These are phyloP conservation scores for Arachnomyces sp. DNA, from an alignment of 2,329 filamentous ascomycete genomes.

Conservation along the genomic window DNA sequence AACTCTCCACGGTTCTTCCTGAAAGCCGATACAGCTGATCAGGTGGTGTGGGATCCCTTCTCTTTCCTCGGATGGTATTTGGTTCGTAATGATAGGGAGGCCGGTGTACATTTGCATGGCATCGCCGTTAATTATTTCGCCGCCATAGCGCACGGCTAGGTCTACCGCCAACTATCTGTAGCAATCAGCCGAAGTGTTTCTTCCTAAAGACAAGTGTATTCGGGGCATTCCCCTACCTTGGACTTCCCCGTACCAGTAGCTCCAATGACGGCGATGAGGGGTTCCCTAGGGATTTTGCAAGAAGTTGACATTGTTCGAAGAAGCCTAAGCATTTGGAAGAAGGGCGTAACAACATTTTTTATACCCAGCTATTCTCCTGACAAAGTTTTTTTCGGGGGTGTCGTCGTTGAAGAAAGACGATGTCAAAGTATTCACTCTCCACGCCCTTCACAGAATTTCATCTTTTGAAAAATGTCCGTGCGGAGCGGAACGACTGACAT, in stretches of 20 bases:
- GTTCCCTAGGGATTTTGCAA: constrained; percentile 31
- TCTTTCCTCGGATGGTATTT: constrained; percentile 67
- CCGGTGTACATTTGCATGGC: constrained; percentile 96
- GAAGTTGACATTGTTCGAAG: constrained; percentile 16
- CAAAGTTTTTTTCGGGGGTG: neutral
- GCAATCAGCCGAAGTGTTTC: neutral
- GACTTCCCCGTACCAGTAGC: constrained; percentile 92
- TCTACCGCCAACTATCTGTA: constrained; percentile 70
- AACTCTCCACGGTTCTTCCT: constrained; percentile 76
- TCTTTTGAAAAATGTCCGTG: no score
- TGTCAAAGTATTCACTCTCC: neutral
- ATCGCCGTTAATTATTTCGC: constrained; percentile 94
- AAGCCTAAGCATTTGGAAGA: constrained; percentile 20
- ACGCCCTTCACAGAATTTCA: neutral
- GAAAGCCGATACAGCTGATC: constrained; percentile 65
- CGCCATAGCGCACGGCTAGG: constrained; percentile 70
- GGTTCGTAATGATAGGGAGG: constrained; percentile 90
- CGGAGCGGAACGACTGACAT: no score
- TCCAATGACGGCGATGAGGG: constrained; percentile 74
- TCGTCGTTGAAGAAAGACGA: neutral
- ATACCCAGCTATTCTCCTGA: neutral
- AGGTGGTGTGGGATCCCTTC: constrained; percentile 80
- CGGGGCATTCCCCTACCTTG: constrained; percentile 50
- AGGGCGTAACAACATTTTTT: constrained; percentile 10
- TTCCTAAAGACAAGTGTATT: constrained; percentile 1